Evolutionary conservation across 1,284 basidiomycete genomes (phyloP), one percentile per base, ranked within the genome.

Genomic region (Amylostereum chailletii): DNA sequence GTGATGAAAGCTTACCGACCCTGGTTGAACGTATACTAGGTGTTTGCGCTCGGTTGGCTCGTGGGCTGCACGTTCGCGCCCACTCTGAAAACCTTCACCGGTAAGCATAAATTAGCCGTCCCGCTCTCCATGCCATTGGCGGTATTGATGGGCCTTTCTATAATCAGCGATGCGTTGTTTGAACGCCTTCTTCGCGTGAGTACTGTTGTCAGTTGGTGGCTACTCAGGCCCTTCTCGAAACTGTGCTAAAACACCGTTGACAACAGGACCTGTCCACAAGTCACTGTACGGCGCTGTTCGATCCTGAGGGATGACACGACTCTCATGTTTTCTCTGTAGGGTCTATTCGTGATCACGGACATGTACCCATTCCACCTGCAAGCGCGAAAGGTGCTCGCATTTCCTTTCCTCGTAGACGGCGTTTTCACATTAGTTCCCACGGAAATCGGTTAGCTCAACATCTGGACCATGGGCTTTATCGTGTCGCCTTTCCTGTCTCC

Each of bases 321-420:
- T 34, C 50, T 30, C 47, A 42, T 19, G 40, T 42, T 46, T 37
- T 11, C 42, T 9, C 31, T 19, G 40, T 47, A 82, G 82, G 83
- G 83, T 45, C 67, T 86, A 2, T 83, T 77, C 55, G 65, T 83
- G 19, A 72, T 85, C 51, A 78, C 79, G 4, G 85, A 87, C 56
- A 67, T 88, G 50, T 87, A 76, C 61, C 84, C 85, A 1, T 87
- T 87, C 70, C 84, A 88, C 55, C 65, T 83, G 27, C 85, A 87
- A 61, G 83, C 85, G 30, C 74, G 83, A 38, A 86, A 84, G 72
- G 79, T 75, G 34, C 29, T 10, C 6, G 50, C 10, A 11, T 38
- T 11, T 30, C 7, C 36, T 9, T 36, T 2, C 3, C 44, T 27
- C 32, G 9, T 8, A 5, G 11, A 34, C 29, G 34, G 36, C 32